Percentiles rank a stretch among this genome's conserved stretches.
phyloP scores from a whole-genome alignment of 1,139 yeast species.

The Debaryomyces sp. region DNA sequence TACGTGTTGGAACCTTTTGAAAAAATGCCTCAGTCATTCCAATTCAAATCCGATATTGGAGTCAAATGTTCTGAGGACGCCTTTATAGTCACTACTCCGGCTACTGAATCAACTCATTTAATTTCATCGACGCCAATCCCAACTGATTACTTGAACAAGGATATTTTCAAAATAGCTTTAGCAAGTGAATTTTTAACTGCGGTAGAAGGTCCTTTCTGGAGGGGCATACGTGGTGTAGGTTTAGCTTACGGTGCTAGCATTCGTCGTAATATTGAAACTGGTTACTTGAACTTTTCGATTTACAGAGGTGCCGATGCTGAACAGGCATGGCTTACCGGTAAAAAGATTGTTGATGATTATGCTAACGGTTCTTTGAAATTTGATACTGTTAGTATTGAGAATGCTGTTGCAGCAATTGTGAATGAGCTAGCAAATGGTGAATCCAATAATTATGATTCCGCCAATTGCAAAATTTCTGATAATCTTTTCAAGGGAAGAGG shows the following conservation, averaged over 20 bases:
- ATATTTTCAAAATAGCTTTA: constrained; percentile 69
- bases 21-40: constrained; percentile 54
- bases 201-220: constrained; percentile 97
- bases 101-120: constrained; percentile 85
- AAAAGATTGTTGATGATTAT: constrained; percentile 63
- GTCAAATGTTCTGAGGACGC: constrained; percentile 56
- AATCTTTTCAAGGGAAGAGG: constrained; percentile 71
- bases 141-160: constrained; percentile 63
- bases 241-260: constrained; percentile 87
- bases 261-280: constrained; percentile 62
- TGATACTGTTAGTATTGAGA: constrained; percentile 63
- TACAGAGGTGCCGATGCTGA: constrained; percentile 86
- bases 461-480: constrained; percentile 66
- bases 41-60: constrained; percentile 63
- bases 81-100: constrained; percentile 71
- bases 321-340: constrained; percentile 70
- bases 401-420: constrained; percentile 76
- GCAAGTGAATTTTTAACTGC: constrained; percentile 80
- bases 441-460: constrained; percentile 62
- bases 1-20: constrained; percentile 24
- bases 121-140: constrained; percentile 65
- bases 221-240: constrained; percentile 94
- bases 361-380: constrained; percentile 55
- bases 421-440: constrained; percentile 70
- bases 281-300: constrained; percentile 64